These are phyloP conservation scores for Gliomastix tumulicola DNA, from an alignment of 2,329 filamentous ascomycete genomes.

Conservation along the genomic window DNA sequence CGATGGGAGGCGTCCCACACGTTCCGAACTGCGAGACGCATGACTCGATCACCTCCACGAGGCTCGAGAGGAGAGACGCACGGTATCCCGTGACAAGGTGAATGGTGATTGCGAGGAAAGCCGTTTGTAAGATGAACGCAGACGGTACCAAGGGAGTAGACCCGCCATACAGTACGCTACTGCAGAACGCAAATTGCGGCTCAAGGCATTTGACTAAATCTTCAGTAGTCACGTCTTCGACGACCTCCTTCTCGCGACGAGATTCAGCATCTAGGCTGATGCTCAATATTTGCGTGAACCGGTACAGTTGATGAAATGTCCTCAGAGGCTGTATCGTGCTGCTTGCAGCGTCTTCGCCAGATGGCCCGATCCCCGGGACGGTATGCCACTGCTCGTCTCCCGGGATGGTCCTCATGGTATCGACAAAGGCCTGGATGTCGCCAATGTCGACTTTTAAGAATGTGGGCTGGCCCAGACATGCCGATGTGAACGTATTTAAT, in stretches of 20 bases:
- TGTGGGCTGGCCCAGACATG: constrained; percentile 40
- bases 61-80: constrained; percentile 24
- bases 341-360: too few relatives aligned
- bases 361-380: too few relatives aligned
- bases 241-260: too few relatives aligned
- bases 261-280: too few relatives aligned
- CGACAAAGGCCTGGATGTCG: constrained; percentile 12
- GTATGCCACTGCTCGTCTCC: too few relatives aligned
- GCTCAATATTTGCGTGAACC: constrained; percentile 26
- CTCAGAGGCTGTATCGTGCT: constrained; percentile 21
- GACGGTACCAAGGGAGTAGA: constrained; percentile 24
- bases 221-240: constrained; percentile 12
- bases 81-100: constrained; percentile 21
- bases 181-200: constrained; percentile 27
- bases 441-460: constrained; percentile 38
- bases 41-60: constrained; percentile 26
- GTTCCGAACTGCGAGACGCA: constrained; percentile 22
- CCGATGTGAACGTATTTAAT: constrained; percentile 51
- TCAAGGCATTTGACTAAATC: constrained; percentile 23
- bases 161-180: constrained; percentile 25
- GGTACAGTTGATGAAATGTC: constrained; percentile 33
- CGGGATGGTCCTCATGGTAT: constrained; percentile 10
- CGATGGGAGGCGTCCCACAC: constrained; percentile 23
- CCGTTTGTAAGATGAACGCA: constrained; percentile 26
- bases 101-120: constrained; percentile 27